Base-by-base conservation (phyloP, 805 yeast genomes). In the Debaryomyces maramus region DNA sequence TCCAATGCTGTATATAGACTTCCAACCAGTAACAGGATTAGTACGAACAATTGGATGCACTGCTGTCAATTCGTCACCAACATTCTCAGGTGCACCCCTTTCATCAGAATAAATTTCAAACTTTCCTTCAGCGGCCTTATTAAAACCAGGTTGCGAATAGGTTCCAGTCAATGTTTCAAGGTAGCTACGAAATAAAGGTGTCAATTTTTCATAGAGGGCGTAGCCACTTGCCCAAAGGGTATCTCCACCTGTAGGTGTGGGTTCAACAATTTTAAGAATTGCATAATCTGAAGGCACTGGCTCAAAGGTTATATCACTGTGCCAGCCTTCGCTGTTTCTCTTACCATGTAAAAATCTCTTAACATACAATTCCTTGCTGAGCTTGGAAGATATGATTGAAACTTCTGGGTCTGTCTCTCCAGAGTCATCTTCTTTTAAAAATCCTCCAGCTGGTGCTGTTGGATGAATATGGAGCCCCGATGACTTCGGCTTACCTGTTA, bases 261-360 rank as follows among this genome's bases (percentile, higher is more conserved):
- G 66, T 14, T 77, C 63, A 49, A 77, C 78, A 51, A 72, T 64
- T 48, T 77, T 77, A 48, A 80, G 63, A 45, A 72, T 75, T 3
- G 84, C 77, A 47, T 72, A 62, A 16, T 78, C 80, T 2, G 83
- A 75, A 5, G 83, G 82, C 40, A 75, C 77, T 33, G 64, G 61
- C 60, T 78, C 83, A 49, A 77, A 81, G 30, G 72, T 72, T 37
- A 78, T 64, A 52, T 77, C 82, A 6, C 80, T 68, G 61, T 77
- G 83, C 76, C 77, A 75, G 10, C 43, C 43, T 13, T 24, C 27
- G 15, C 33, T 15, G 10, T 13, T 34, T 18, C 22, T 23, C 11
- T 28, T 31, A 10, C 18, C 23, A 13, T 13, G 13, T 27, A 19
- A 13, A 11, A 14, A 19, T 13, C 20, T 18, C 11, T 34, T 34